Evolutionary conservation across 495 filamentous ascomycete species (phyloP).

Genomic region (Elasticomyces elasticus): DNA sequence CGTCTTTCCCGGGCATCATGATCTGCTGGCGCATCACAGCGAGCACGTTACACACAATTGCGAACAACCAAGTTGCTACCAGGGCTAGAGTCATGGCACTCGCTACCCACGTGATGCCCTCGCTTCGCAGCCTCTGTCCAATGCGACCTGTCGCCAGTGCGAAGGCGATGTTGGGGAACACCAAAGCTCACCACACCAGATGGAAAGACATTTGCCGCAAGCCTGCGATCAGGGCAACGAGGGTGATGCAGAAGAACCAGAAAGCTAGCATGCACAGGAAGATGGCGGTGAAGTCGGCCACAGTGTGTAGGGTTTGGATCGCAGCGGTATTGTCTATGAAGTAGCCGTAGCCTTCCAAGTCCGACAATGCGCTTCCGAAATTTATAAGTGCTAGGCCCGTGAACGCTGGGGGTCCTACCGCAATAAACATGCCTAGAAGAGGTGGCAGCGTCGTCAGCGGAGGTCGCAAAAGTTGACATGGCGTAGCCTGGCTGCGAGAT

Average conservation of each 20-base stretch:
- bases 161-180: conserved; percentile 53
- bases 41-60: no score
- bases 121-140: conserved; percentile 34
- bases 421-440: conserved; percentile 20
- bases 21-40: no score
- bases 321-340: conserved; percentile 2
- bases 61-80: conserved; percentile 18
- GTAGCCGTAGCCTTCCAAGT: conserved; percentile 13
- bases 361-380: no score
- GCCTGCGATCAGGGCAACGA: conserved; percentile 43
- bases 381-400: conserved; percentile 17
- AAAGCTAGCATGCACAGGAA: conserved; percentile 62
- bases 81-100: conserved; percentile 13
- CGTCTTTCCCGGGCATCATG: no score
- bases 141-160: conserved; percentile 42
- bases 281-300: conserved; percentile 33
- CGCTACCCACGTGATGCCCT: conserved; percentile 33
- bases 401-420: conserved; percentile 13
- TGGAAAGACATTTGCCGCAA: conserved; percentile 44
- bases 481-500: no score
- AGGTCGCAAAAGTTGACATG: no score
- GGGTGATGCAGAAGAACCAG: conserved; percentile 61
- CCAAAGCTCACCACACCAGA: conserved; percentile 48
- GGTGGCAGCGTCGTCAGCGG: no score
- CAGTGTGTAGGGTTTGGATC: conserved; percentile 14